Conservation (phyloP, 2,329 filamentous ascomycete genomes). For the Penicillium brasilianum region DNA sequence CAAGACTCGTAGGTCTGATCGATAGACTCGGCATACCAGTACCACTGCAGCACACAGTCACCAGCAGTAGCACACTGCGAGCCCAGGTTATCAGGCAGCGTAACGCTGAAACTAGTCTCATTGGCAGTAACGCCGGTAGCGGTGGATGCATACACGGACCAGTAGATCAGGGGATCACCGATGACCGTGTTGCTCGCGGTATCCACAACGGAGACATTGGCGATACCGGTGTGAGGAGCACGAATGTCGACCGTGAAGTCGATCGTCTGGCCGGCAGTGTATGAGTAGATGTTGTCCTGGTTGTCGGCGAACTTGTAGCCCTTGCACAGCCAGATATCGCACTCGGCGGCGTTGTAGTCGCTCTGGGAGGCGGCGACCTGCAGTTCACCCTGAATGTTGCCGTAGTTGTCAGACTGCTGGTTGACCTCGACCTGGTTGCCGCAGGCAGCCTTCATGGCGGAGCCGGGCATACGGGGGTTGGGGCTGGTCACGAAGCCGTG, state of each 20-base stretch:
- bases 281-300: conserved; percentile 58
- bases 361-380: conserved; percentile 54
- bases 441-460: conserved; percentile 58
- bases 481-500: conserved; percentile 61
- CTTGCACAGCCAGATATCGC: conserved; percentile 63
- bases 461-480: conserved; percentile 55
- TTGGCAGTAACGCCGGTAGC: conserved; percentile 33
- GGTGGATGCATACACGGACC: conserved; percentile 40
- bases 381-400: conserved; percentile 62
- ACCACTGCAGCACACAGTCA: conserved; percentile 44
- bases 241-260: conserved; percentile 52
- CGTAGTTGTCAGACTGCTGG: conserved; percentile 59
- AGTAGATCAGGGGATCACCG: conserved; percentile 40
- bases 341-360: conserved; percentile 55
- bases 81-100: conserved; percentile 38
- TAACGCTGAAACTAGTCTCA: conserved; percentile 40
- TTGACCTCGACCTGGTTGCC: conserved; percentile 61
- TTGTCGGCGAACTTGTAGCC: conserved; percentile 64
- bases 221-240: conserved; percentile 54
- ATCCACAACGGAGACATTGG: conserved; percentile 58
- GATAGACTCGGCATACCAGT: conserved; percentile 41
- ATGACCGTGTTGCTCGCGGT: conserved; percentile 50
- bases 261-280: conserved; percentile 54
- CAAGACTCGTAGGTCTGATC: conserved; percentile 46
- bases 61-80: conserved; percentile 35